Percentiles rank a stretch among this genome's conserved stretches.
These are phyloP conservation scores for Eimeria sp. DNA, from an alignment of 169 alveolate genomes.

Conservation along the genomic window DNA sequence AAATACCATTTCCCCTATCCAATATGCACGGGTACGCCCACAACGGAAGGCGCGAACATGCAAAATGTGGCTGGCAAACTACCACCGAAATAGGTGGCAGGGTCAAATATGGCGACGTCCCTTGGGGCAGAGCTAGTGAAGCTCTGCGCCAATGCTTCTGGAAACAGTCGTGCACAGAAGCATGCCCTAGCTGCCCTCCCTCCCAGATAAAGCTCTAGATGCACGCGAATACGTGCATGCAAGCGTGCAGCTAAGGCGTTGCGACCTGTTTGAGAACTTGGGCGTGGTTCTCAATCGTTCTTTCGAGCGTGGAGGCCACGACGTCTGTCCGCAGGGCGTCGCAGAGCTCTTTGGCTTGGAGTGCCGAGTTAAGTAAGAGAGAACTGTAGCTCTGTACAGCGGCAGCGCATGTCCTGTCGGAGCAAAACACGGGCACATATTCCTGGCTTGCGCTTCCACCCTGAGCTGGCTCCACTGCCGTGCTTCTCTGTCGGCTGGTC, in stretches of 20 bases:
- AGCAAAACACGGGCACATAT: neutral
- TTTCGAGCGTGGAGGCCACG: slow-evolving; percentile 74
- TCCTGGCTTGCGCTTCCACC: neutral
- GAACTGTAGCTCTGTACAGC: slow-evolving; percentile 39
- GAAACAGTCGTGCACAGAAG: neutral
- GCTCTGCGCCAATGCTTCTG: neutral
- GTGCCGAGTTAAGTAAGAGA: slow-evolving; percentile 38
- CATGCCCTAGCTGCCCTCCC: neutral
- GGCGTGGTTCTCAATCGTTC: slow-evolving; percentile 78
- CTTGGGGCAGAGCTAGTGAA: neutral
- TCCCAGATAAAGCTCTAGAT: neutral
- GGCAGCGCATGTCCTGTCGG: slow-evolving; percentile 48
- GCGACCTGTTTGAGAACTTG: slow-evolving; percentile 79
- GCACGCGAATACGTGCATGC: neutral
- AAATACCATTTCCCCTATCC: neutral
- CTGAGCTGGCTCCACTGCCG: neutral
- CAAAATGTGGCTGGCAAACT: neutral
- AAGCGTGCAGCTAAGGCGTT: neutral
- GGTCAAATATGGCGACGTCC: neutral
- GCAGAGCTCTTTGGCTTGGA: slow-evolving; percentile 67
- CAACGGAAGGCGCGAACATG: neutral
- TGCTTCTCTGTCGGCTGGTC: neutral
- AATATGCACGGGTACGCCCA: neutral
- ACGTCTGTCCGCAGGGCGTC: slow-evolving; percentile 79
- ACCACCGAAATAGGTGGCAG: neutral